These are phyloP conservation scores for Diaporthe caulivora DNA, from an alignment of 2,329 filamentous ascomycete species.

Conservation along the genomic window DNA sequence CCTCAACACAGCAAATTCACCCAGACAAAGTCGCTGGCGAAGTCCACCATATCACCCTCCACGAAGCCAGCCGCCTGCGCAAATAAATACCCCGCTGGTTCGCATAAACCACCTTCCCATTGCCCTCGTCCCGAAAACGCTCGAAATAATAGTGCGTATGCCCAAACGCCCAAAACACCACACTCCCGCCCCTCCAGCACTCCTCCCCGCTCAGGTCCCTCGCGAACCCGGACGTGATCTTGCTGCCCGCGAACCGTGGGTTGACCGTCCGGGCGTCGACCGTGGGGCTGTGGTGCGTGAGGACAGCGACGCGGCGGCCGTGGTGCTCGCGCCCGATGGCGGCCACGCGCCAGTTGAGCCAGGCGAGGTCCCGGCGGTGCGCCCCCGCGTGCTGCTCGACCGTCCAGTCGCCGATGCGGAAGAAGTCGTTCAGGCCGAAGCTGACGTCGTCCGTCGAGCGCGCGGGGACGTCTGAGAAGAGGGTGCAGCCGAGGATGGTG, in stretches of 20 bases:
- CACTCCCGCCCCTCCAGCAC: slow-evolving; percentile 51
- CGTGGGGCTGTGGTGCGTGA: slow-evolving; percentile 45
- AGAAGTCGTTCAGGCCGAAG: slow-evolving; percentile 55
- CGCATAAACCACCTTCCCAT: slow-evolving; percentile 34
- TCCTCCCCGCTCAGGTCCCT: slow-evolving; percentile 53
- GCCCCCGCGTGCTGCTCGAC: slow-evolving; percentile 42
- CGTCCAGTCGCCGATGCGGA: slow-evolving; percentile 49
- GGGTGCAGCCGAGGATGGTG: slow-evolving; percentile 51
- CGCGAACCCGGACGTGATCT: slow-evolving; percentile 50
- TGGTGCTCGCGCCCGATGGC: slow-evolving; percentile 3
- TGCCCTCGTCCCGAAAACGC: slow-evolving; percentile 44
- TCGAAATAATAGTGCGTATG: slow-evolving; percentile 63
- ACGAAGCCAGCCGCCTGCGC: slow-evolving; percentile 26
- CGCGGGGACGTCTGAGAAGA: slow-evolving; percentile 12
- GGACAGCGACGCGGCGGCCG: slow-evolving; percentile 38
- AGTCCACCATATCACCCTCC: not conserved
- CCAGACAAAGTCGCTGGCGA: not conserved
- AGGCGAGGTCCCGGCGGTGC: slow-evolving; percentile 44
- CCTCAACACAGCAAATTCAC: too few relatives aligned
- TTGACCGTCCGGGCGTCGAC: slow-evolving; percentile 40
- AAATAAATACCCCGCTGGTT: slow-evolving; percentile 45
- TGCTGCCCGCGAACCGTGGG: slow-evolving; percentile 39
- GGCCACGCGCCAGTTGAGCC: slow-evolving; percentile 45
- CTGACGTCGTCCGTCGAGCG: not conserved
- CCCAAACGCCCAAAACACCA: slow-evolving; percentile 61